These are phyloP conservation scores for Chionographis japonica DNA, from an alignment of 106 monocot species.

Conservation along the genomic window DNA sequence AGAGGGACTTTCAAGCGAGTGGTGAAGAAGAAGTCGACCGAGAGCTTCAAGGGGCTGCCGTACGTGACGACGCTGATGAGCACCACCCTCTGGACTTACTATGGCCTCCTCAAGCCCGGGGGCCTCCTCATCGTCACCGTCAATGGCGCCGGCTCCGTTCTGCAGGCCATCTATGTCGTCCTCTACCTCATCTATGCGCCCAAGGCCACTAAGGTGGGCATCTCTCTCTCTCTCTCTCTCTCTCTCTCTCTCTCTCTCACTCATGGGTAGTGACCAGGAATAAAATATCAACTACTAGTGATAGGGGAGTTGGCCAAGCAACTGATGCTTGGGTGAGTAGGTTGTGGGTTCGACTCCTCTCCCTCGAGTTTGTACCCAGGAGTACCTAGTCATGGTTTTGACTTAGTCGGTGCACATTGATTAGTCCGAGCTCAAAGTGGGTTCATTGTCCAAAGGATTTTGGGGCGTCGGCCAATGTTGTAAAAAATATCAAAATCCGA, in stretches of 20 bases:
- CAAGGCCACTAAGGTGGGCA: constrained; percentile 24
- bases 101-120: constrained; percentile 56
- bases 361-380: too few relatives aligned
- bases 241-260: not conserved
- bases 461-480: too few relatives aligned
- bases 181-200: constrained; percentile 53
- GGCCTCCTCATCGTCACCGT: constrained; percentile 58
- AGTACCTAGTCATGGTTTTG: too few relatives aligned
- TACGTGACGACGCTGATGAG: constrained; percentile 48
- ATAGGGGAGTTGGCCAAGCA: too few relatives aligned
- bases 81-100: constrained; percentile 56
- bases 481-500: too few relatives aligned
- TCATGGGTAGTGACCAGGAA: too few relatives aligned
- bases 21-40: constrained; percentile 42
- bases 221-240: not conserved
- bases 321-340: too few relatives aligned
- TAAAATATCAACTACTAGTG: too few relatives aligned
- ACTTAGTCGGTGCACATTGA: too few relatives aligned
- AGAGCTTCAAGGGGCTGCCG: constrained; percentile 41
- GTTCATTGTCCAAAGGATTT: too few relatives aligned
- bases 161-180: constrained; percentile 49
- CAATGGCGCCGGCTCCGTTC: constrained; percentile 39
- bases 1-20: constrained; percentile 53
- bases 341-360: too few relatives aligned
- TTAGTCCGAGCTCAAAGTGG: too few relatives aligned